Evolutionary conservation across 805 yeast species (phyloP), one percentile per base, ranked within the genome.

Genomic region (Myxozyma vanderwaltii): DNA sequence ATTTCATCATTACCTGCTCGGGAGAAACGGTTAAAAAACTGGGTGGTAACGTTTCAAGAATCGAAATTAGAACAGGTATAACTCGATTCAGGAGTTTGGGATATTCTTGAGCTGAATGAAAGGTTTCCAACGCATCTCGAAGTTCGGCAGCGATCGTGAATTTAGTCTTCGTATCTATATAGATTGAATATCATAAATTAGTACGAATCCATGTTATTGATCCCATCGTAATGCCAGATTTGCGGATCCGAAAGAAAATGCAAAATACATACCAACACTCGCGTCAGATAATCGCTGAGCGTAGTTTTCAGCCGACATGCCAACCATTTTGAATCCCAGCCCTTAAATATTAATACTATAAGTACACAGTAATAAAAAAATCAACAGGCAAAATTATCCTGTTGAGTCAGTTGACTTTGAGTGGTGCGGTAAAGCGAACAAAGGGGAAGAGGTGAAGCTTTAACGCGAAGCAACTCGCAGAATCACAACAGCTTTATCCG

Each of bases 91-190:
- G 76, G 68, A 91, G 90, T 68, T 82, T 80, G 61, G 86, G 91
- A 72, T 91, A 90, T 67, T 91, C 97, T 23, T 84, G 83, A 3
- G 90, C 82, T 8, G 89, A 87, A 63, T 86, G 86, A 73, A 88
- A 87, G 1, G 90, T 81, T 70, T 92, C 98, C 43, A 91, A 80
- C 72, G 90, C 82, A 72, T 92, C 98, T 61, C 94, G 81, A 46
- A 92, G 77, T 72, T 92, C 97, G 3, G 91, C 84, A 43, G 90
- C 81, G 6, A 84, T 82, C 0, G 91, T 77, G 63, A 88, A 86
- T 65, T 84, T 85, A 10, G 82, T 75, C 62, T 82, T 81, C 64
- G 79, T 79, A 70, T 86, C 91, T 50, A 76, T 15, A 2, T 4
- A 38, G 21, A n/a, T 38, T 2, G 21, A 17, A 38, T 38, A 19